Evolutionary conservation across 345 rosid genomes (phyloP), one percentile per base, ranked within the genome.

Genomic region (Eucalyptus victrix): DNA sequence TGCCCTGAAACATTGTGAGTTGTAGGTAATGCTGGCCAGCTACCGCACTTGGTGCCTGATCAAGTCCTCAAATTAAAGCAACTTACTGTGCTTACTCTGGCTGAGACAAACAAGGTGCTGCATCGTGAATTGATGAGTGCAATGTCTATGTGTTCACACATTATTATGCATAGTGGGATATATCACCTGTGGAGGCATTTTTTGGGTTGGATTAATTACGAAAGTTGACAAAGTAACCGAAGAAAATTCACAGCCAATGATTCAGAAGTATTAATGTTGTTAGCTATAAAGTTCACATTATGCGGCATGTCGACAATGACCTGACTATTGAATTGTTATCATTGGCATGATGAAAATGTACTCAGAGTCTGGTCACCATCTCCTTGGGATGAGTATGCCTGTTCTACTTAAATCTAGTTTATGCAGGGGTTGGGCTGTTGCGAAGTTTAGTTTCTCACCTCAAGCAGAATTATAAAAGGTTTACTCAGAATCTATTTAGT

Each of bases 11-110:
- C 62, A 80, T 17, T 88, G 67, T 90, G 67, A 88, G 91, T 87
- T 88, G 54, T 91, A 98, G 99, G 94, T 93, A 95, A 94, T 90
- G 90, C 93, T 76, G 91, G 87, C 58, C 92, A 86, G 88, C 93
- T 97, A 89, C 98, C 97, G 6, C 94, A 89, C 40, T 88, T 98
- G 94, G 89, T 89, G 91, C 95, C 98, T 91, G 97, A 94, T 83
- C 99, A 98, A 94, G 92, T 95, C 91, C 96, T 96, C 44, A 98
- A 98, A 95, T 93, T 96, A 76, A 98, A 96, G 92, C 99, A 97
- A 92, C 99, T 98, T 49, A 97, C 99, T 87, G 96, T 98, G 67
- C 99, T 98, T 89, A 95, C 98, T 67, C 96, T 96, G 67, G 99
- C 99, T 28, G 99, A 96, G 93, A 94, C 96, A 42, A 95, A 94